phyloP scores from a whole-genome alignment of 1,139 yeast species.

The Tardiomyces digboiensis region DNA sequence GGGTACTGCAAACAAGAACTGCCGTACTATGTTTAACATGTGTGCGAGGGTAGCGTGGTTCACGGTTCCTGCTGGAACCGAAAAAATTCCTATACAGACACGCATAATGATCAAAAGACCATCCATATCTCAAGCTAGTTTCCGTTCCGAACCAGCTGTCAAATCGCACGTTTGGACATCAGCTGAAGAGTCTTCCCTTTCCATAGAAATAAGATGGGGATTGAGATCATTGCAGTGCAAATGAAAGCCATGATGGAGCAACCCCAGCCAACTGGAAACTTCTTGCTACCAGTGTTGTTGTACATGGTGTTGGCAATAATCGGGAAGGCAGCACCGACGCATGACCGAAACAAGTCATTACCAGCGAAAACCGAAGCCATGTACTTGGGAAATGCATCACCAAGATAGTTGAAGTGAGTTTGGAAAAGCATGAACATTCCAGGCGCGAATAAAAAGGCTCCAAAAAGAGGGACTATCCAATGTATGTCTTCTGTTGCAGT shows the following conservation, averaged over 20 bases:
- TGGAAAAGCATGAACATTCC: slow-evolving; percentile 51
- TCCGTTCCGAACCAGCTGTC: too few relatives aligned
- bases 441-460: slow-evolving; percentile 45
- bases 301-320: slow-evolving; percentile 47
- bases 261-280: slow-evolving; percentile 41
- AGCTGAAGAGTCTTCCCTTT: not conserved
- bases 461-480: slow-evolving; percentile 53
- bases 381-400: slow-evolving; percentile 65
- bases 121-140: too few relatives aligned
- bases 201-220: slow-evolving; percentile 49
- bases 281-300: slow-evolving; percentile 29
- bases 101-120: too few relatives aligned
- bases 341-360: slow-evolving; percentile 42
- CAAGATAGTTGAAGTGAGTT: slow-evolving; percentile 59
- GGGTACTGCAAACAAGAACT: too few relatives aligned
- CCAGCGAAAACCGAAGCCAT: slow-evolving; percentile 54
- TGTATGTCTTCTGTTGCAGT: slow-evolving; percentile 36
- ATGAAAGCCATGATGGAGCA: slow-evolving; percentile 61
- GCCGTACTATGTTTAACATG: too few relatives aligned
- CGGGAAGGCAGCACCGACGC: slow-evolving; percentile 54
- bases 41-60: too few relatives aligned
- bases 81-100: too few relatives aligned
- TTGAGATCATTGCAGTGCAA: slow-evolving; percentile 48
- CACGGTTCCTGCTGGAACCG: too few relatives aligned
- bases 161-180: too few relatives aligned